Evolutionary conservation across 495 filamentous ascomycete species (phyloP).

Genomic region (Durotheca rogersii): DNA sequence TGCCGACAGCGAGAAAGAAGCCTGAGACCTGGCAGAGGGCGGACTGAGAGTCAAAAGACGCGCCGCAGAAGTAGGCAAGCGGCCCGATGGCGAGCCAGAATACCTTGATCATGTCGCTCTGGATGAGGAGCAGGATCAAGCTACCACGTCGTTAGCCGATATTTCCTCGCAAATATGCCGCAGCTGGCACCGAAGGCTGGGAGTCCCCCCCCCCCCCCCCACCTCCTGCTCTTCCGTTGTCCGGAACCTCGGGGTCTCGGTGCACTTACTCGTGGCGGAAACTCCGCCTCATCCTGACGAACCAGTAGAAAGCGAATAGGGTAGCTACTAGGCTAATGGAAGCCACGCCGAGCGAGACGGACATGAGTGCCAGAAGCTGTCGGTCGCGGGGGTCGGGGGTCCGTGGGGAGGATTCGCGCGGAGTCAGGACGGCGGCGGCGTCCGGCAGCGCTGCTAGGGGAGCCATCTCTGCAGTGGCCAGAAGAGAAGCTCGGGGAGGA

Average conservation of each 20-base stretch:
- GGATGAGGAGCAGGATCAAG: slow-evolving; percentile 69
- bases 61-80: slow-evolving; percentile 50
- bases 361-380: slow-evolving; percentile 26
- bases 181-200: not conserved
- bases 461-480: slow-evolving; percentile 22
- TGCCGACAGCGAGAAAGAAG: slow-evolving; percentile 62
- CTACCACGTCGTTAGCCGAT: slow-evolving; percentile 45
- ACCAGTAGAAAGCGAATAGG: slow-evolving; percentile 65
- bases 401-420: not conserved
- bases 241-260: not conserved
- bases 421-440: no score
- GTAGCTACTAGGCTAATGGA: slow-evolving; percentile 55
- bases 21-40: slow-evolving; percentile 67
- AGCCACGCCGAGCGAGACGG: slow-evolving; percentile 36
- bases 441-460: slow-evolving; percentile 18
- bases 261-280: slow-evolving; percentile 72
- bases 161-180: no score
- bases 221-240: not conserved
- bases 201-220: no score
- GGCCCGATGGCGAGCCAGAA: slow-evolving; percentile 65
- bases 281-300: slow-evolving; percentile 67
- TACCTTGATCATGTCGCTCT: slow-evolving; percentile 67
- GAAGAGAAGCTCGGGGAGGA: slow-evolving; percentile 8
- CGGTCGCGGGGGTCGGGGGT: slow-evolving; percentile 2
- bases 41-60: slow-evolving; percentile 49